phyloP scores from a whole-genome alignment of 2,329 filamentous ascomycete genomes.

The Scolecobasidium constrictum region DNA sequence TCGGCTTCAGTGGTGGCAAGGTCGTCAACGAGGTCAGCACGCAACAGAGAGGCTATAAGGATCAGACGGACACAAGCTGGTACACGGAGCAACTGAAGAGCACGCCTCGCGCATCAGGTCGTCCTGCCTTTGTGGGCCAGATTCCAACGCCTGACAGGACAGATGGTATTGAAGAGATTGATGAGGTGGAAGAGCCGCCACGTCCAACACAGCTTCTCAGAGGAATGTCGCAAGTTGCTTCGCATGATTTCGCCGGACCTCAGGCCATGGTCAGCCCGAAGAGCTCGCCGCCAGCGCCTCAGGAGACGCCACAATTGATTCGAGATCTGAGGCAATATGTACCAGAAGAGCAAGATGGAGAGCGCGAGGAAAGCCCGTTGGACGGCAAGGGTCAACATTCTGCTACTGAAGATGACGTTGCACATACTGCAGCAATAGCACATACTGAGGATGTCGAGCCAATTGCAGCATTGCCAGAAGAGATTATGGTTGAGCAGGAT shows the following conservation, averaged over 20 bases:
- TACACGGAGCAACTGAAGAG: slow-evolving; percentile 61
- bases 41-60: slow-evolving; percentile 56
- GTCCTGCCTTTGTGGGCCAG: slow-evolving; percentile 15
- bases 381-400: background rate
- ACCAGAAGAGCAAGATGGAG: background rate
- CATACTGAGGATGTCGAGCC: background rate
- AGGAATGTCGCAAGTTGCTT: slow-evolving; percentile 25
- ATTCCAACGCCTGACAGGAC: slow-evolving; percentile 12
- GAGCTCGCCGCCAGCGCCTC: background rate
- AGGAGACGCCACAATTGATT: slow-evolving; percentile 5
- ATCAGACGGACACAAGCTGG: slow-evolving; percentile 74
- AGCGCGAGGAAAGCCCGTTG: background rate
- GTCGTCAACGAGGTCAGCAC: slow-evolving; percentile 56
- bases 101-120: slow-evolving; percentile 15
- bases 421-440: background rate
- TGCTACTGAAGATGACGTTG: background rate
- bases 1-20: slow-evolving; percentile 52
- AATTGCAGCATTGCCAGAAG: background rate
- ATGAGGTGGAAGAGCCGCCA: slow-evolving; percentile 18
- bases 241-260: slow-evolving; percentile 25
- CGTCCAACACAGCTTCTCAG: background rate
- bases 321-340: background rate
- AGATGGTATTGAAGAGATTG: slow-evolving; percentile 14
- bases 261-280: background rate
- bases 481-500: background rate